Evolutionary conservation across 768 basidiomycete genomes (phyloP).

Genomic region (Postia placenta): DNA sequence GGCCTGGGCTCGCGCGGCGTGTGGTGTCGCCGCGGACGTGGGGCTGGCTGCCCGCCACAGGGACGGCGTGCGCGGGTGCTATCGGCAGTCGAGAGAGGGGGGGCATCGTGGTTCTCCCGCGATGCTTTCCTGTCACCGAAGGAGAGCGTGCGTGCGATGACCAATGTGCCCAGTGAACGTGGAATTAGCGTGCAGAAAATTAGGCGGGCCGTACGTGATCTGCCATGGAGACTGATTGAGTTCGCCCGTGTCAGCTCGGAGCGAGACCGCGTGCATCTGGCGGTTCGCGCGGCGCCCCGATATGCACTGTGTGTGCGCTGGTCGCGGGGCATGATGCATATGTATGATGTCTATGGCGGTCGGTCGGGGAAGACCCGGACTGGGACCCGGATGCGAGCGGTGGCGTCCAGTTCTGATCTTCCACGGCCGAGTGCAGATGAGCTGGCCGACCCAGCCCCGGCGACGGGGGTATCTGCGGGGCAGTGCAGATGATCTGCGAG

Average conservation of each 20-base stretch:
- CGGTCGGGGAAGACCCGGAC: constrained; percentile 6
- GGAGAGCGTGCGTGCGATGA: constrained; percentile 4
- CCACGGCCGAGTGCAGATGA: background rate
- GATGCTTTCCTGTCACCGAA: constrained; percentile 22
- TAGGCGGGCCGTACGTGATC: constrained; percentile 21
- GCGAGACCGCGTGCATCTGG: no score
- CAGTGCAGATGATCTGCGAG: background rate
- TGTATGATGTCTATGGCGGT: background rate
- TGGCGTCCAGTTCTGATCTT: constrained; percentile 15
- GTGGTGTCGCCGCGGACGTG: no score
- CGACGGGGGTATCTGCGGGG: background rate
- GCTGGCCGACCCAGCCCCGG: background rate
- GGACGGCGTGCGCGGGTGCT: background rate
- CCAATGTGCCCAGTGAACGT: constrained; percentile 17
- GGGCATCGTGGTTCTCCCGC: constrained; percentile 21
- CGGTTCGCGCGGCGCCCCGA: no score
- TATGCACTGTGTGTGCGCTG: no score
- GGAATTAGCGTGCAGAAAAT: constrained; percentile 22
- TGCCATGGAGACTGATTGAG: constrained; percentile 13
- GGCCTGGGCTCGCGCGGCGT: background rate
- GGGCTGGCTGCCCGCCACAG: no score
- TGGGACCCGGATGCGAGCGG: constrained; percentile 13
- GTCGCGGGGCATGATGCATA: no score
- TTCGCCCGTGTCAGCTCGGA: constrained; percentile 1
- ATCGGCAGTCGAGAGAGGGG: background rate